Conservation (phyloP, 805 yeast species). For the Ogataea parapolymorpha region DNA sequence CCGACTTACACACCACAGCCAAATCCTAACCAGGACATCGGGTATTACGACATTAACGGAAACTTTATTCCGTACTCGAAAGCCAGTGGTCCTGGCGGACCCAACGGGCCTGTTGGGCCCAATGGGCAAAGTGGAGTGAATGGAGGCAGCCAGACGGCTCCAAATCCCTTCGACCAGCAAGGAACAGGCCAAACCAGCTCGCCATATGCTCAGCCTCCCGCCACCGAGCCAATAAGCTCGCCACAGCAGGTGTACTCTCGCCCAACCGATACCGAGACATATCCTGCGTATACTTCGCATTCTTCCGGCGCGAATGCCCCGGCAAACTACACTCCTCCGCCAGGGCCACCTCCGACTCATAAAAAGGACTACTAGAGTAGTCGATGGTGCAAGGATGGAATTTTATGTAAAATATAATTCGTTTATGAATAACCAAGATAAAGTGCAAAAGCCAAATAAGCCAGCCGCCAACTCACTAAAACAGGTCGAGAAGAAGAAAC, state of each 20-base stretch:
- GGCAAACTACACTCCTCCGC: constrained; percentile 18
- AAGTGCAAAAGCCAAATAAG: constrained; percentile 1
- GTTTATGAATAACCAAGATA: constrained; percentile 8
- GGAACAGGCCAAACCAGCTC: constrained; percentile 11
- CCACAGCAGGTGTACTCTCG: constrained; percentile 12
- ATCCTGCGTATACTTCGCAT: constrained; percentile 6
- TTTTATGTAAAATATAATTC: not conserved
- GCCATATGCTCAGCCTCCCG: not conserved
- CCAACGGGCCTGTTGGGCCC: constrained; percentile 3
- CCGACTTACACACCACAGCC: constrained; percentile 69
- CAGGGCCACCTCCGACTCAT: constrained; percentile 24
- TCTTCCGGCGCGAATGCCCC: constrained; percentile 1
- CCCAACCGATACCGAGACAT: constrained; percentile 10
- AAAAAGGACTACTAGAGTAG: constrained; percentile 6
- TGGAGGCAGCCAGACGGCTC: not conserved
- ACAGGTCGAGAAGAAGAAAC: constrained; percentile 46
- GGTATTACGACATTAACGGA: constrained; percentile 68
- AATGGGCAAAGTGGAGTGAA: not conserved
- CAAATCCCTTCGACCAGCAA: constrained; percentile 13
- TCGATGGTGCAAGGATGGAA: constrained; percentile 2
- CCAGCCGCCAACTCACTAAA: constrained; percentile 27
- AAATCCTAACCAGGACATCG: constrained; percentile 67
- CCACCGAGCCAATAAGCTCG: constrained; percentile 9
- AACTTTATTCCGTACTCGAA: constrained; percentile 35
- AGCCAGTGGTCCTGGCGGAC: constrained; percentile 14